Base-by-base conservation (phyloP, 192 early-diverging fungal genomes). In the Mortierella claussenii region DNA sequence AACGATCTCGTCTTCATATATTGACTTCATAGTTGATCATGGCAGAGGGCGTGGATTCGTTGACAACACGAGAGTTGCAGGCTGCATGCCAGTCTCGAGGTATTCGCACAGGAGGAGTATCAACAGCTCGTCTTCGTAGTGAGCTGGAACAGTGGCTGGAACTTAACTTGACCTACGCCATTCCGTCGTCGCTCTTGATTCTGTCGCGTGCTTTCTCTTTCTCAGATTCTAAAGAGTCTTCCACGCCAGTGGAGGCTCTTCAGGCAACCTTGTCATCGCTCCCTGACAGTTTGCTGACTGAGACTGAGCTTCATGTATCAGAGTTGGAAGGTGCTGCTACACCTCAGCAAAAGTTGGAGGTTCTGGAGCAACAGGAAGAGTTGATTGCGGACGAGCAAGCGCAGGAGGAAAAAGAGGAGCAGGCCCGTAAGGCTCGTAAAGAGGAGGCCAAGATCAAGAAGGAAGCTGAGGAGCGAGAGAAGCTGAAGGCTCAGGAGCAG, bases 91-190 rank as follows among this genome's bases (percentile, higher is more conserved):
- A 87, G 53, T 87, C 92, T 24, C 95, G 97, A 66, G 97, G 97
- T 31, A 95, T 98, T 64, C 88, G 92, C 21, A 90, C 87, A 4
- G 83, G 94, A 24, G 97, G 97, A 15, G 95, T 93, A 12, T 95
- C 93, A 4, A 95, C 96, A 0, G 94, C 89, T 17, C 89, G 97
- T 33, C 84, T 98, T 79, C 87, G 95, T 46, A 87, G 87, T 53
- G 96, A 97, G 73, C 81, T 98, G 53, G 65, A 80, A 42, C 97
- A 98, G 71, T 98, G 97, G 97, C 81, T 98, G 43, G 96, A 97
- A 51, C 88, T 98, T 71, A 94, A 97, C 74, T 65, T 98, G 51
- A 89, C 90, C 33, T 92, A 97, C 78, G 92, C 96, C 60, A 89
- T 98, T 42, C 96, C 97, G 36, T 93, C 93, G 18, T 91, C 92